Evolutionary conservation across 495 filamentous ascomycete genomes (phyloP), one percentile per base, ranked within the genome.

Genomic region (Sporormia fimetaria): DNA sequence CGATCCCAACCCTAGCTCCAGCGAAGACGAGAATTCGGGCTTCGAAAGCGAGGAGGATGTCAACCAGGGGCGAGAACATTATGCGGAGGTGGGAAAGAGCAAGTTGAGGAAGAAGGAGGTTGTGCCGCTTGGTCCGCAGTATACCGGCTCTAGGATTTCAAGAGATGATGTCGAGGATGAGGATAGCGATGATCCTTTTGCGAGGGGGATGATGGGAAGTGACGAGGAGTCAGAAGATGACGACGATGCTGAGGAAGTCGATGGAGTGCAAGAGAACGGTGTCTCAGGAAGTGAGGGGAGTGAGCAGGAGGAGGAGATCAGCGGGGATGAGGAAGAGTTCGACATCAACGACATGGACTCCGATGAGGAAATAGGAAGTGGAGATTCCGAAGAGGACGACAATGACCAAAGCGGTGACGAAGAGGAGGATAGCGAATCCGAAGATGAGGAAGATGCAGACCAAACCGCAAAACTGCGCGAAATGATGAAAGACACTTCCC

Each of bases 41-140:
- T 39, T 23, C 16, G 23, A 31, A 8, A 38, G 29, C 21, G 73
- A 71, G 14, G 76, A 76, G 50, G 69, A 70, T 9, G 62, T 61
- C 60, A 55, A 70, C 46, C 59, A 76, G 55, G 65, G 57, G 14
- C 76, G 85, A 11, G 88, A 90, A 47, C 88, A 98, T 54, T 98
- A 98, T 57, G 70, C 78, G 17, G 61, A 72, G 40, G 81, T 94
- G 53, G 79, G 81, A 12, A 88, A 88, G 68, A 87, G 78, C 61
- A 87, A 81, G 57, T 71, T 95, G 30, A 77, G 85, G 41, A 83
- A 87, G 57, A 69, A 71, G 39, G 76, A 85, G 9, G 65, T 64
- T 18, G 63, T 68, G 36, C 58, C 59, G 14, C 70, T 85, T 0
- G 90, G 88, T 5, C 81, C 85, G 25, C 75, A 85, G 56, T 98